A percentile compares a stretch with the other conserved stretches of the same genome.
These are phyloP conservation scores for Elsinoe australis DNA, from an alignment of 2,329 filamentous ascomycete genomes.

Conservation along the genomic window DNA sequence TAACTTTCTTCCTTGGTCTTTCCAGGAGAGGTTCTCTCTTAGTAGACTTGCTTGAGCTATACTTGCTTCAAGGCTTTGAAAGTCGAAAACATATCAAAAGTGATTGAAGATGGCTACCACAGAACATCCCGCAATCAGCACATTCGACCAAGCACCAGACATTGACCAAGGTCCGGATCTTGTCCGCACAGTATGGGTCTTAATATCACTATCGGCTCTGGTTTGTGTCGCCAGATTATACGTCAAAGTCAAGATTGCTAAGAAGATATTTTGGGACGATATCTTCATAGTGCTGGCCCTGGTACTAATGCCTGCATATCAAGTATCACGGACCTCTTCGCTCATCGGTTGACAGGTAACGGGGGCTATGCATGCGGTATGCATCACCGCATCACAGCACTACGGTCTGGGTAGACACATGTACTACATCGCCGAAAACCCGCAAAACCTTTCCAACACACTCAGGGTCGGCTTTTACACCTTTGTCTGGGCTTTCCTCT, in stretches of 20 bases:
- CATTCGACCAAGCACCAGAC: neutral
- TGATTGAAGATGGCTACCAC: neutral
- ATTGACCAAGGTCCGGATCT: slow-evolving; percentile 1
- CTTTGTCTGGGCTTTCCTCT: slow-evolving; percentile 24
- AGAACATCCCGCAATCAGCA: neutral
- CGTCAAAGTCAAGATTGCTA: slow-evolving; percentile 23
- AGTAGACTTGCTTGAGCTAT: too few species aligned
- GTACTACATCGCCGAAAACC: slow-evolving; percentile 17
- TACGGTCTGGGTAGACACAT: slow-evolving; percentile 27
- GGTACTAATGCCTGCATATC: slow-evolving; percentile 16
- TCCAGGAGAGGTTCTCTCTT: too few species aligned
- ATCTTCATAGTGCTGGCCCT: slow-evolving; percentile 24
- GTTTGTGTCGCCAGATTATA: slow-evolving; percentile 23
- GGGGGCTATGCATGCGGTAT: slow-evolving; percentile 24
- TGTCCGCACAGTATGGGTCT: slow-evolving; percentile 19
- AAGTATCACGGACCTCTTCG: neutral
- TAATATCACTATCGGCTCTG: slow-evolving; percentile 25
- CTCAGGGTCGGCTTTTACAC: slow-evolving; percentile 23
- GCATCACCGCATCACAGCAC: slow-evolving; percentile 21
- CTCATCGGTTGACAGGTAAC: slow-evolving; percentile 17
- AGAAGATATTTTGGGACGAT: slow-evolving; percentile 27
- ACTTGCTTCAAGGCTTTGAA: too few species aligned
- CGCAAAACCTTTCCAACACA: slow-evolving; percentile 20
- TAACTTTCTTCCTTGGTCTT: too few species aligned
- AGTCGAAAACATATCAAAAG: neutral